phyloP scores from a whole-genome alignment of 202 grass and related monocot genomes.

The Cymbopogon flexuosus region DNA sequence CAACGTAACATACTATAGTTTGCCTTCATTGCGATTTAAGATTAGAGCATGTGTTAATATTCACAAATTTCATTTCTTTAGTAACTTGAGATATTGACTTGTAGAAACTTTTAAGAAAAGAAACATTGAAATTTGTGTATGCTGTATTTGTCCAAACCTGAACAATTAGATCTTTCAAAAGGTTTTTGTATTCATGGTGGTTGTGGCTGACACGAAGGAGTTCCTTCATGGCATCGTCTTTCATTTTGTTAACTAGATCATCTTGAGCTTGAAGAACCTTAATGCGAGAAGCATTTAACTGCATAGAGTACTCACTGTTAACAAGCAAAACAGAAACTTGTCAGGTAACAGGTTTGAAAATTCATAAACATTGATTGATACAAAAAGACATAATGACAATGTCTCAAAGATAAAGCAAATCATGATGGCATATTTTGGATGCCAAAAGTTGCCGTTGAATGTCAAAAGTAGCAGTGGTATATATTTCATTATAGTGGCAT shows the following conservation, averaged over 20 bases:
- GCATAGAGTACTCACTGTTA: constrained; percentile 94
- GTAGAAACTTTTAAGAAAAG: not conserved
- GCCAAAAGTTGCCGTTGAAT: too few species aligned
- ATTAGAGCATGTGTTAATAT: not conserved
- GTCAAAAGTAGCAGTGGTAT: not conserved
- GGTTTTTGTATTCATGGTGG: constrained; percentile 54
- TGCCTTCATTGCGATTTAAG: not conserved
- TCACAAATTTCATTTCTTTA: not conserved
- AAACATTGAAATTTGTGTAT: not conserved
- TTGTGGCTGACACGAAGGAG: constrained; percentile 66
- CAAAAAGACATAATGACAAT: not conserved
- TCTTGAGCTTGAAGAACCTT: constrained; percentile 99
- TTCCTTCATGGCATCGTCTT: constrained; percentile 72
- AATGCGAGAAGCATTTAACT: constrained; percentile 92
- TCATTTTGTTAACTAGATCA: constrained; percentile 95
- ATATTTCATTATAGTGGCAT: not conserved
- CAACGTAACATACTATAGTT: not conserved
- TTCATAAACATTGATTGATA: not conserved
- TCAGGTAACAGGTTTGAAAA: constrained; percentile 24
- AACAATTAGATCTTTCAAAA: constrained; percentile 87
- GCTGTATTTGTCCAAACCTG: constrained; percentile 57
- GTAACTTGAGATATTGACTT: not conserved
- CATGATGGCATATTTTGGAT: not conserved
- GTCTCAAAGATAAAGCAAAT: not conserved
- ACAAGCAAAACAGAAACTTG: constrained; percentile 22